Base-by-base conservation (phyloP, 352 stramenopile genomes). In the Globisporangium polare region DNA sequence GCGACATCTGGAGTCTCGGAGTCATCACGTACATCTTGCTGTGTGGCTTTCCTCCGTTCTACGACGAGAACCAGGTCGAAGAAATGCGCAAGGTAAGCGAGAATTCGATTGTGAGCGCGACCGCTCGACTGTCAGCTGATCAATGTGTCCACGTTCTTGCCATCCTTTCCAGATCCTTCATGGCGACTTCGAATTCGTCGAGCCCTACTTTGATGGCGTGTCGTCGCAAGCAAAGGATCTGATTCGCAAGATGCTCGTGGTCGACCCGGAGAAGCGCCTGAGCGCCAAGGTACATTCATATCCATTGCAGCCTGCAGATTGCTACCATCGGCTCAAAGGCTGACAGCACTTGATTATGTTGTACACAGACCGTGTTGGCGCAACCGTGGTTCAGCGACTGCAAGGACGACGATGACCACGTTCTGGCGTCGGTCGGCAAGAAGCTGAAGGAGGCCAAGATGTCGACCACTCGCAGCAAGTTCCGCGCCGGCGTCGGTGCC, bases 31-130 rank as follows among this genome's bases (percentile, higher is more conserved):
- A 94, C 75, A 98, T 99, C 69, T 67, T 99, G 46, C 63, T 99
- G 13, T 98, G 90, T 63, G 97, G 97, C 5, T 98, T 97, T 53
- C 96, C 96, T 22, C 97, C 97, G 0, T 99, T 99, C 74, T 98
- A 99, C 77, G 87, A 97, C 57, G 92, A 97, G 59, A 90, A 95
- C 68, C 82, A 90, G 62, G 78, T 90, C 20, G 79, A 89, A 60
- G 82, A 92, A 55, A 92, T 94, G 80, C 77, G 79, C 26, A 94
- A 91, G 63, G 79, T 86, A 47, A 42, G 50, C 27, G n/a, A 43
- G 39, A 13, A 9, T n/a, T n/a, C n/a, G n/a, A n/a, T n/a, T n/a
- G n/a, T n/a, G n/a, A n/a, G n/a, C n/a, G n/a, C n/a, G n/a, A n/a
- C n/a, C n/a, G n/a, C n/a, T n/a, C n/a, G n/a, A n/a, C n/a, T n/a